These are phyloP conservation scores for Cyclocybe cylindracea DNA, from an alignment of 768 basidiomycete genomes.

Conservation along the genomic window DNA sequence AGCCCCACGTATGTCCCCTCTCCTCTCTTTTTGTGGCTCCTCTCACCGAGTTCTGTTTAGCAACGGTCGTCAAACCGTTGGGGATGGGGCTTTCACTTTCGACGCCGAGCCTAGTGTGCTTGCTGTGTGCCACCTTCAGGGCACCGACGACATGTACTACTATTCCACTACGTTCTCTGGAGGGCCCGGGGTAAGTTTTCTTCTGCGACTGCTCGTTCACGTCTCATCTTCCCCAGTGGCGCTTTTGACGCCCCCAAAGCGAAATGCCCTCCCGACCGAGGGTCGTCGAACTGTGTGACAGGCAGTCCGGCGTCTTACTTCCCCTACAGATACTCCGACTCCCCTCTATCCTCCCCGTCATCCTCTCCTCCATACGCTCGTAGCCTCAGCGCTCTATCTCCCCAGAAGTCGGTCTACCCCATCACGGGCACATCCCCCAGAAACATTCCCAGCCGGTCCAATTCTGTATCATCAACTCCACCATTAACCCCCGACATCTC, in stretches of 20 bases:
- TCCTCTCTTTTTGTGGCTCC: background rate
- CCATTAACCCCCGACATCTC: slow-evolving; percentile 77
- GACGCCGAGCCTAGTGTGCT: slow-evolving; percentile 79
- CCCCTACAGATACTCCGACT: slow-evolving; percentile 38
- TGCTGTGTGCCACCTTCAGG: slow-evolving; percentile 84
- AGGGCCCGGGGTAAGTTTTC: slow-evolving; percentile 75
- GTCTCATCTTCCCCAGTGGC: slow-evolving; percentile 59
- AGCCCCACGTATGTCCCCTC: slow-evolving; percentile 77
- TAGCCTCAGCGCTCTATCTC: slow-evolving; percentile 16
- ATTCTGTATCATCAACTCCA: slow-evolving; percentile 62
- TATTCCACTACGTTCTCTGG: slow-evolving; percentile 95
- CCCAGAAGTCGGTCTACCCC: slow-evolving; percentile 15
- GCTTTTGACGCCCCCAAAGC: slow-evolving; percentile 89
- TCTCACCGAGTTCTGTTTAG: slow-evolving; percentile 40
- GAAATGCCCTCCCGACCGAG: slow-evolving; percentile 96
- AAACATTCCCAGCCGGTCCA: slow-evolving; percentile 40
- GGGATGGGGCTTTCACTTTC: slow-evolving; percentile 90
- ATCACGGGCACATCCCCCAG: slow-evolving; percentile 36
- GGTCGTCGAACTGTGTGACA: slow-evolving; percentile 97
- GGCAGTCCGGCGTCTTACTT: slow-evolving; percentile 75
- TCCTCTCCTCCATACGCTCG: slow-evolving; percentile 20
- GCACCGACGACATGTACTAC: slow-evolving; percentile 82
- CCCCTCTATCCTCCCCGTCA: slow-evolving; percentile 38
- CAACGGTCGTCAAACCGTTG: slow-evolving; percentile 97
- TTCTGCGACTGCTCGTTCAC: slow-evolving; percentile 4